A percentile compares a stretch with the other conserved stretches of the same genome.
phyloP scores from a whole-genome alignment of 306 rosid species.

The Purshia tridentata region DNA sequence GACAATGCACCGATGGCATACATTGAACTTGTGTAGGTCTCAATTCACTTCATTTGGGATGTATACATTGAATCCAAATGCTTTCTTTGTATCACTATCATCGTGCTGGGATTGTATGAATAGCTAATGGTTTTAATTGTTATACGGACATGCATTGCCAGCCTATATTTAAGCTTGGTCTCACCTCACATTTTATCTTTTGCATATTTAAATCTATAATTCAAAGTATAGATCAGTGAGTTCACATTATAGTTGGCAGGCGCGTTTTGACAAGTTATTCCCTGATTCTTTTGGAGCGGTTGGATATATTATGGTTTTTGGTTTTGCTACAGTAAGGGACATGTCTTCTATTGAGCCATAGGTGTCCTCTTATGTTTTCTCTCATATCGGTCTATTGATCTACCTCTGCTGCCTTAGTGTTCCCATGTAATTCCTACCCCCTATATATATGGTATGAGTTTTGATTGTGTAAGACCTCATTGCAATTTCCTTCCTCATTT shows the following conservation, averaged over 20 bases:
- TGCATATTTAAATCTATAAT: not conserved
- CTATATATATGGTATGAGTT: not conserved
- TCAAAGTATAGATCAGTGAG: not conserved
- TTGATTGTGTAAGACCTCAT: not conserved
- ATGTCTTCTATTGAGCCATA: not conserved
- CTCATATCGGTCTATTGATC: not conserved
- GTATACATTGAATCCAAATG: not conserved
- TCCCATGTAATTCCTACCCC: not conserved
- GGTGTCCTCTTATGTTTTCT: not conserved
- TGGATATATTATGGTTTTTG: no score
- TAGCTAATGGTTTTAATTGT: not conserved
- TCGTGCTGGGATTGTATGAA: slow-evolving; percentile 1
- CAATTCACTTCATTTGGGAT: not conserved
- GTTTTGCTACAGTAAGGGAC: not conserved
- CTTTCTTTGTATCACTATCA: not conserved
- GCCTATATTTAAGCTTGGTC: not conserved
- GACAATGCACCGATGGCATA: slow-evolving; percentile 98
- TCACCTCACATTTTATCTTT: not conserved
- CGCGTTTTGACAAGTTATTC: not conserved
- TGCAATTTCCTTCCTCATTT: not conserved
- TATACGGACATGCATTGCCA: not conserved
- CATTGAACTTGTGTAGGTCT: slow-evolving; percentile 85
- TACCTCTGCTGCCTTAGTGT: not conserved
- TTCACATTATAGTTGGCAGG: not conserved
- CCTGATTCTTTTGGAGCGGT: no score